Base-by-base conservation (phyloP, 2,329 filamentous ascomycete genomes). In the Colletotrichum scovillei region DNA sequence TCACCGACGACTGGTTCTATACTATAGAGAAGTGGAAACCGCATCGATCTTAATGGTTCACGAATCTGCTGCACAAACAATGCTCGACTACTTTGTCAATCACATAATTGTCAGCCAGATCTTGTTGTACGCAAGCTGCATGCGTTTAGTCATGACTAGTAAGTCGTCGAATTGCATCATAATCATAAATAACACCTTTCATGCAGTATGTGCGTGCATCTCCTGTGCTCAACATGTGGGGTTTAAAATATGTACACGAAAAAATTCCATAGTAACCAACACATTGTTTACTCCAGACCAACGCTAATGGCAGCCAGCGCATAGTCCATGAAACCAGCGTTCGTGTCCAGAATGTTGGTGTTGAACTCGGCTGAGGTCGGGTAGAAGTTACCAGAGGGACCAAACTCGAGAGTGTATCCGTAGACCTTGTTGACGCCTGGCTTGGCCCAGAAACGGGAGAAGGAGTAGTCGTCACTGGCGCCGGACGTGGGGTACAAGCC, bases 241-340 rank as follows among this genome's bases (percentile, higher is more conserved):
- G 12, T 16, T 42, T 19, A n/a, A 49, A n/a, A 22, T 49, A 49
- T 49, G 1, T 49, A 49, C 19, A 49, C 3, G 42, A 49, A 22
- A 4, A 49, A 49, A 4, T 19, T 4, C 1, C 2, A 49, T 49
- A 19, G 7, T n/a, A 19, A 4, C 7, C 19, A 49, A 9, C 16
- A n/a, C 19, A 49, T 22, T 1, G 14, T 30, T 57, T 42, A 72
- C 22, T 42, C 24, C 12, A 73, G 8, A 38, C 70, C 70, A 26
- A 91, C 76, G 49, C 57, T 63, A 6, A 76, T 73, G 6, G 76
- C 76, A 52, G 79, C 79, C 14, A 84, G 76, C 11, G 80, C 78
- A 72, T 81, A 84, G 62, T 84, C 82, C 82, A 84, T 84, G 56
- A 84, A 84, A 0, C 82, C 83, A 8, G 82, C 82, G 72, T 81